Evolutionary conservation across 2,329 filamentous ascomycete genomes (phyloP), one percentile per base, ranked within the genome.

Genomic region (Fusarium subtropicale): DNA sequence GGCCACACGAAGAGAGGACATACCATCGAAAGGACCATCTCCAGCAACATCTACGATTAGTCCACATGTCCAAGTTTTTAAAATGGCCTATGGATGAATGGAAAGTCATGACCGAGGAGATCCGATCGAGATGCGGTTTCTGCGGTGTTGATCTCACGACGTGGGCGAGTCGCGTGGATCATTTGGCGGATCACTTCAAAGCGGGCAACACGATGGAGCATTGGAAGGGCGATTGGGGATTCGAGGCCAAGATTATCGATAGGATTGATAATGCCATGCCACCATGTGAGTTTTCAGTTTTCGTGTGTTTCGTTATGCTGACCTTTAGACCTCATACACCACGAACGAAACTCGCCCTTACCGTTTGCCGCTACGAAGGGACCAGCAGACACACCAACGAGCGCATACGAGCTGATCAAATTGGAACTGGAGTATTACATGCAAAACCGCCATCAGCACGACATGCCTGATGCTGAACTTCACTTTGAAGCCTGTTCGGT

Each of bases 191-290:
- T 7, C 81, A 83, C 67, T 83, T 82, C 65, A 81, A 79, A 53
- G 74, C 74, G 26, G 81, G 81, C 15, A 78, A 72, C 31, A 79
- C 74, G 2, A 82, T 83, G 80, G 77, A 76, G 20, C 76, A 81
- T 18, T 83, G 81, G 81, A 78, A 81, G 52, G 81, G 81, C 20
- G 79, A 82, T 46, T 82, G 81, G 79, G 81, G 81, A 7, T 81
- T 83, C 45, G 81, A 82, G 15, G 67, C 74, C 1, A 73, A 76
- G 2, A 74, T 82, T 11, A 67, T 79, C 24, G 76, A 79, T 22
- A 76, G 79, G 45, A 73, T 83, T n/a, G 81, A 82, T 55, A 81
- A 82, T 47, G 78, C 80, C 24, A 81, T 83, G 56, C 79, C 80
- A 16, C 80, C 81, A 8, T 82, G 79, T 81, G 72, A 38, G 76